Evolutionary conservation across 805 yeast species (phyloP), one percentile per base, ranked within the genome.

Genomic region (Lipomyces lipofer): DNA sequence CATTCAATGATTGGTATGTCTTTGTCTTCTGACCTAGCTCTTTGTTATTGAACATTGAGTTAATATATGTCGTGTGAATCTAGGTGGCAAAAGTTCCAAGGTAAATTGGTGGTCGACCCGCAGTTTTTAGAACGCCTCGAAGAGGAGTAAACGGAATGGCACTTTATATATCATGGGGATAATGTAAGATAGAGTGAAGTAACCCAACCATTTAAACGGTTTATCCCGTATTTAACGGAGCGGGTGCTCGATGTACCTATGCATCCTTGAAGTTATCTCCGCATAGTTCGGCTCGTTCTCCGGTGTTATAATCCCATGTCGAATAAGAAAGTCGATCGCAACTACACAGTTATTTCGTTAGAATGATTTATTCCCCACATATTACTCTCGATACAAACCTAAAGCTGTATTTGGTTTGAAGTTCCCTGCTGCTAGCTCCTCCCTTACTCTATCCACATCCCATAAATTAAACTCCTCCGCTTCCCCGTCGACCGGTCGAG

Each of bases 371-470:
- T 21, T 19, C 22, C n/a, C 13, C 3, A 19, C 10, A 22, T 19
- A n/a, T 8, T 19, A 82, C 71, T 8, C n/a, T n/a, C n/a, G 13
- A 13, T 39, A 53, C 61, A n/a, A 22, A 56, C 60, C 63, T n/a
- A 70, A 60, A 0, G 85, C 95, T 72, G 96, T 86, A 65, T 92
- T 94, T 25, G 96, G 96, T 69, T 92, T 94, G 74, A 94, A 94
- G 64, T 85, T 82, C 1, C 82, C 82, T 0, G 70, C 69, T 10
- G 65, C 65, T 27, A 92, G 64, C n/a, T 78, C 74, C 28, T 65
- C 52, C 32, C 76, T 56, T 33, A 51, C 57, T 58, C 86, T 85
- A 2, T 76, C 80, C 0, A 88, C 66, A 3, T 74, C 68, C 82
- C 88, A 74, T 43, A 91, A 73, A 53, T 70, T 64, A 69, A 94